These are phyloP conservation scores for Dipteronia dyeriana DNA, from an alignment of 345 rosid genomes.

Conservation along the genomic window DNA sequence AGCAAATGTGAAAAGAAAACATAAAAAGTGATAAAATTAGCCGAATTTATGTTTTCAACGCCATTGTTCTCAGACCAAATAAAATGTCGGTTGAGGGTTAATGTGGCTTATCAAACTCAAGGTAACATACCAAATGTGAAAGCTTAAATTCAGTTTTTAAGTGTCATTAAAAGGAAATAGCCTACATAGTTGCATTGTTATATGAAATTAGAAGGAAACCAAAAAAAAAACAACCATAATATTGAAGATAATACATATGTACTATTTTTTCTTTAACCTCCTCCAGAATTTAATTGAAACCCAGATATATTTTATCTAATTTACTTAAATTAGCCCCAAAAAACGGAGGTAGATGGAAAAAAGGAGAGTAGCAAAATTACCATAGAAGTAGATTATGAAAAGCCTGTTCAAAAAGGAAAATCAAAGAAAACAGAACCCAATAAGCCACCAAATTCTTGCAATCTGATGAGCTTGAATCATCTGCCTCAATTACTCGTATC, in stretches of 20 bases:
- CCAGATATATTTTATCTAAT: background rate
- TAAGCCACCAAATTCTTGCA: slow-evolving; percentile 34
- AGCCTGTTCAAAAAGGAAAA: slow-evolving; percentile 35
- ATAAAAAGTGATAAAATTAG: background rate
- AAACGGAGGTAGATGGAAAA: background rate
- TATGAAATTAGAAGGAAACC: no score
- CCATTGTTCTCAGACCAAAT: background rate
- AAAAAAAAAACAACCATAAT: no score
- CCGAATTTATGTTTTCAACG: background rate
- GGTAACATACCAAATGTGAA: background rate
- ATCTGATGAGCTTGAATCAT: slow-evolving; percentile 27
- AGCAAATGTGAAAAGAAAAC: background rate
- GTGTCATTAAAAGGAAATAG: no score
- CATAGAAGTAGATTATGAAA: slow-evolving; percentile 30
- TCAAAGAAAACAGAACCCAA: slow-evolving; percentile 39
- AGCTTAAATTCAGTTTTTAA: no score
- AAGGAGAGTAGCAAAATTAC: slow-evolving; percentile 22
- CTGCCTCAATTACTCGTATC: slow-evolving; percentile 34
- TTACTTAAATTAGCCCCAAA: background rate
- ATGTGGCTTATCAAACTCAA: background rate
- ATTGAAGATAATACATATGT: no score
- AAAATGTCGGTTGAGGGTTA: background rate
- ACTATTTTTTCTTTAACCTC: background rate
- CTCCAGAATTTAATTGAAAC: no score
- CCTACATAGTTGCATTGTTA: no score